Evolutionary conservation across 139 green algal species (phyloP).

Genomic region (Chlamydomonas applanata): DNA sequence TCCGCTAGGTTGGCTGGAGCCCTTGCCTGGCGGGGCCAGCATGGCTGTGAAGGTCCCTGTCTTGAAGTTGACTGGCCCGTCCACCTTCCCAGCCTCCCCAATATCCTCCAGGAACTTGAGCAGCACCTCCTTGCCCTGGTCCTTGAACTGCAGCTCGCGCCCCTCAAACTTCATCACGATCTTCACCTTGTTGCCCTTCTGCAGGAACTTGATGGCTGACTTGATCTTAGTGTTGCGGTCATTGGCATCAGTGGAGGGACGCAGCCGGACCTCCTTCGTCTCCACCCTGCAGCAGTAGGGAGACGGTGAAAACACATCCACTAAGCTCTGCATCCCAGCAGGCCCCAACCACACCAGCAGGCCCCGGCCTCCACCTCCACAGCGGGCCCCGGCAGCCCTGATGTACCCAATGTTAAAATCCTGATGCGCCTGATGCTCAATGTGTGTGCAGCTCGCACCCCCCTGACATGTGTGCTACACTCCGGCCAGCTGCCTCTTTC

Average conservation of each 20-base stretch:
- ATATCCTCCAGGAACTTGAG: conserved; percentile 41
- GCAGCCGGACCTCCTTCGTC: conserved; percentile 46
- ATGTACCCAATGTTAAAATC: neutral
- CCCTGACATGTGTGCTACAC: too few relatives aligned
- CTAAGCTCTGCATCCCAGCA: neutral
- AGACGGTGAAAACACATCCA: neutral
- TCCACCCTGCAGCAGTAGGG: conserved; percentile 20
- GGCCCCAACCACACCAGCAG: neutral
- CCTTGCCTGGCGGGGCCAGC: conserved; percentile 11
- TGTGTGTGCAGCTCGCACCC: too few relatives aligned
- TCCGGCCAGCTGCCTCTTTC: too few relatives aligned
- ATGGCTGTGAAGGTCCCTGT: conserved; percentile 33
- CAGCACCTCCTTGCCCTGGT: conserved; percentile 46
- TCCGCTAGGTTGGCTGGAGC: neutral
- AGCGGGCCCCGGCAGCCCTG: neutral
- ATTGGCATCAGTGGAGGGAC: conserved; percentile 33
- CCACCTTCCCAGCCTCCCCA: conserved; percentile 26
- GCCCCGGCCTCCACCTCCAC: neutral
- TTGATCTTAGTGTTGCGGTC: conserved; percentile 40
- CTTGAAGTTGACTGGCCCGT: conserved; percentile 50
- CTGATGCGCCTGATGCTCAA: too few relatives aligned
- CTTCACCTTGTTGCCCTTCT: conserved; percentile 50
- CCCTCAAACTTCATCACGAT: conserved; percentile 47
- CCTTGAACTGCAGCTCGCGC: conserved; percentile 47
- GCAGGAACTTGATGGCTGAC: conserved; percentile 39